Percentiles rank a stretch among this genome's conserved stretches.
Conservation (phyloP, 2,329 filamentous ascomycete genomes). For the Colletotrichum simmondsii region DNA sequence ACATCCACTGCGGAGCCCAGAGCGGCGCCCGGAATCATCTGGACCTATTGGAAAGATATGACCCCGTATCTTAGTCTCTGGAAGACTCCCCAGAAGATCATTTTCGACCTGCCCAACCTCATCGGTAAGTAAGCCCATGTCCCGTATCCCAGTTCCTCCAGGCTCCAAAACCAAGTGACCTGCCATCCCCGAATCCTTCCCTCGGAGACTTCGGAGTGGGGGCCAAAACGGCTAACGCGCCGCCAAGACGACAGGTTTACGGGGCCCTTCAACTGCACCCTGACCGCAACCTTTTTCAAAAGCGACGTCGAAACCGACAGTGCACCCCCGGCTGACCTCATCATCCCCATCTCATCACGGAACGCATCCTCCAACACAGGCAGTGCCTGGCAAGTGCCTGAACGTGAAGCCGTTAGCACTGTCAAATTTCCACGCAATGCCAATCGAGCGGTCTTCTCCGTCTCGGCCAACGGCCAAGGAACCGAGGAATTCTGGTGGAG, state of each 20-base stretch:
- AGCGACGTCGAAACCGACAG: conserved; percentile 52
- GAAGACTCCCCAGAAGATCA: conserved; percentile 75
- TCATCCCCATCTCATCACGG: conserved; percentile 74
- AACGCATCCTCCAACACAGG: conserved; percentile 59
- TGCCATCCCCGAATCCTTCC: not conserved
- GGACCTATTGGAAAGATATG: conserved; percentile 84
- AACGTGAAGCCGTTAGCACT: conserved; percentile 67
- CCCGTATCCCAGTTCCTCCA: not conserved
- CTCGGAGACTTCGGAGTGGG: conserved; percentile 22
- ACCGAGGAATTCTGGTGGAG: conserved; percentile 89
- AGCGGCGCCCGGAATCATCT: conserved; percentile 71
- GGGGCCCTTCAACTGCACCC: conserved; percentile 76
- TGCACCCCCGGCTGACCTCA: conserved; percentile 67
- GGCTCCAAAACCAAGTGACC: not conserved
- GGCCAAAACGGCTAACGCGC: conserved; percentile 31
- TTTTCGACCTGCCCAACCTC: conserved; percentile 83
- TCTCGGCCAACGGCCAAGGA: conserved; percentile 82
- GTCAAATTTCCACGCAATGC: conserved; percentile 74
- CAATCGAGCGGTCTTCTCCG: conserved; percentile 76
- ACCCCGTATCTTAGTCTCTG: conserved; percentile 77
- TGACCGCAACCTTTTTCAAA: conserved; percentile 79
- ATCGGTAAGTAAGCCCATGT: conserved; percentile 51
- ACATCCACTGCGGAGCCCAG: conserved; percentile 87
- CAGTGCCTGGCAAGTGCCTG: conserved; percentile 76
- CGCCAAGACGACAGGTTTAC: conserved; percentile 71